Percentiles rank a stretch among this genome's conserved stretches.
phyloP scores from a whole-genome alignment of 352 stramenopile genomes.

The Phytopythium mirpurense region DNA sequence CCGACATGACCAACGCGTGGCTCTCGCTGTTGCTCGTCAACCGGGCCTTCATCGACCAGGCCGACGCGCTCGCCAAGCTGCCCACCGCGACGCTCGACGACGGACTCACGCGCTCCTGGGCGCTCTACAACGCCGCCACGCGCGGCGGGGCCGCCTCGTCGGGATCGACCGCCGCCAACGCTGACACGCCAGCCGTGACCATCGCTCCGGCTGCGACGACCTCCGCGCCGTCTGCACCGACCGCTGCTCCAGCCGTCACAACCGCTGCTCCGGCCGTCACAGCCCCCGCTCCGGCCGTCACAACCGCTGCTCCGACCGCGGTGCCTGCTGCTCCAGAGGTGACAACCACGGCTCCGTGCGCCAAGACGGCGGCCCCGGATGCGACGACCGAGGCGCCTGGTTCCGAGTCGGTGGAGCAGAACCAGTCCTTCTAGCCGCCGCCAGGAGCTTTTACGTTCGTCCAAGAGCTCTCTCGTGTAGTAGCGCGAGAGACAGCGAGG shows the following conservation, averaged over 20 bases:
- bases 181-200: not conserved
- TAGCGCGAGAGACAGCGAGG: no score
- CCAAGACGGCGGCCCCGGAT: conserved; percentile 6
- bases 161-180: not conserved
- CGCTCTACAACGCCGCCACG: conserved; percentile 10
- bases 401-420: conserved; percentile 5
- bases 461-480: no score
- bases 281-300: conserved; percentile 5
- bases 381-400: conserved; percentile 2
- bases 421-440: not conserved
- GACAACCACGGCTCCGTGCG: not conserved
- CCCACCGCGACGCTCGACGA: conserved; percentile 17
- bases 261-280: conserved; percentile 5
- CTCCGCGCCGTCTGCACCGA: no score
- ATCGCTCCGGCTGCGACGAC: not conserved
- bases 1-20: conserved; percentile 38
- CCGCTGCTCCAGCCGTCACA: conserved; percentile 1
- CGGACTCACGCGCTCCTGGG: conserved; percentile 35
- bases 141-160: not conserved
- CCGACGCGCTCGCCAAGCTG: conserved; percentile 28
- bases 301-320: conserved; percentile 8
- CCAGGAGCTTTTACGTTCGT: not conserved
- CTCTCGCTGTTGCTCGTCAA: conserved; percentile 51
- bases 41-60: conserved; percentile 39
- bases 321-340: not conserved